These are phyloP conservation scores for Emmonsiellopsis sp. DNA, from an alignment of 2,329 filamentous ascomycete genomes.

Conservation along the genomic window DNA sequence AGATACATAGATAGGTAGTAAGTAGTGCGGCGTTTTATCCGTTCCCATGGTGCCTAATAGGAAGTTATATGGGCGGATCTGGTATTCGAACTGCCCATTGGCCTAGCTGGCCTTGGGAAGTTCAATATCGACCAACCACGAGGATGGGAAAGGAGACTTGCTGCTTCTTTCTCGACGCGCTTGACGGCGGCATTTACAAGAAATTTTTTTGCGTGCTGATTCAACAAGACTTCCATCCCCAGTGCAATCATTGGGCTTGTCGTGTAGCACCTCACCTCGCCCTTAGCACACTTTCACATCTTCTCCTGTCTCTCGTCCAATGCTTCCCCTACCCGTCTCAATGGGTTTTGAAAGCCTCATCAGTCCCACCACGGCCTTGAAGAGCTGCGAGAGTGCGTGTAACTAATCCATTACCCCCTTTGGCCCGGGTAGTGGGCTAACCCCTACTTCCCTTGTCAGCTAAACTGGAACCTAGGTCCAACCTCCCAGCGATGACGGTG, in stretches of 20 bases:
- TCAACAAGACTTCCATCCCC: background rate
- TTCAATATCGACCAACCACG: slow-evolving; percentile 2
- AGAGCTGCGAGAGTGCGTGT: background rate
- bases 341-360: background rate
- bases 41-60: background rate
- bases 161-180: background rate
- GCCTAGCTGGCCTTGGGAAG: background rate
- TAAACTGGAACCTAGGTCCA: background rate
- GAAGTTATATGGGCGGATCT: too few relatives aligned
- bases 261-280: background rate
- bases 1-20: too few relatives aligned
- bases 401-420: background rate
- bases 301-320: background rate
- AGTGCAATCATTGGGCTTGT: background rate
- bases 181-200: slow-evolving; percentile 2
- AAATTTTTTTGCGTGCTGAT: background rate
- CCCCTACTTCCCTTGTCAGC: background rate
- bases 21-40: background rate
- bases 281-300: background rate
- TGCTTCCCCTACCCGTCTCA: background rate
- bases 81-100: background rate
- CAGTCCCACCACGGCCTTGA: background rate
- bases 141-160: background rate
- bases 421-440: background rate
- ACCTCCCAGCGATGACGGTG: background rate